Base-by-base conservation (phyloP, 495 filamentous ascomycete genomes). In the Neurospora africana region DNA sequence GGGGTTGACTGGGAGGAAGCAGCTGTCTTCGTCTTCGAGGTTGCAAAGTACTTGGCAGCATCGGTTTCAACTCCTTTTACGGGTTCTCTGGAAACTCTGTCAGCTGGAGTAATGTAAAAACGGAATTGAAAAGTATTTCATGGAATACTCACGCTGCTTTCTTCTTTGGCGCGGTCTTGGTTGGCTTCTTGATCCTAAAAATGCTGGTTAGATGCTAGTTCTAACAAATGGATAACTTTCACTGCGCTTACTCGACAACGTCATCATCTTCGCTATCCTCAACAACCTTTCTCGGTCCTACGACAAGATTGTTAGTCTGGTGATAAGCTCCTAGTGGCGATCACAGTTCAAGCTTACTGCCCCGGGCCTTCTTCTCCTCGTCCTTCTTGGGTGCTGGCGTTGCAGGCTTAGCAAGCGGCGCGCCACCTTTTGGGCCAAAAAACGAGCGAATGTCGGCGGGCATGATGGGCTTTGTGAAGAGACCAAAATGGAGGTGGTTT, bases 401-500 rank as follows among this genome's bases (percentile, higher is more conserved):
- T 68, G 81, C 78, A 72, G 86, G 83, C 72, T 88, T 85, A 30
- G 83, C 73, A 36, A 82, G 78, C 36, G 78, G 72, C 19, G 79
- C 79, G 70, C 83, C 83, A 21, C 84, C 86, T 75, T 88, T 90
- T 39, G 88, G 86, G 19, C 88, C 88, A 80, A 97, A 95, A 77
- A 95, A 97, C 75, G 82, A 90, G 69, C 93, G 84, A 73, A 96
- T 96, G 84, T 96, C 93, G 73, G 27, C 15, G 19, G 92, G 87
- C 91, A 93, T 94, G 43, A 44, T 74, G 53, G 0, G 6, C 1
- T 30, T 33, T 33, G 13, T 33, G 27, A 33, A 61, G 41, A 70
- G 37, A 37, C 7, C 61, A 61, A 15, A 38, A 36, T 58, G 21
- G 33, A 70, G 38, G 58, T 58, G 13, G 65, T 27, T 58, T 68